These are phyloP conservation scores for Calophaca sinica DNA, from an alignment of 306 rosid species.

Conservation along the genomic window DNA sequence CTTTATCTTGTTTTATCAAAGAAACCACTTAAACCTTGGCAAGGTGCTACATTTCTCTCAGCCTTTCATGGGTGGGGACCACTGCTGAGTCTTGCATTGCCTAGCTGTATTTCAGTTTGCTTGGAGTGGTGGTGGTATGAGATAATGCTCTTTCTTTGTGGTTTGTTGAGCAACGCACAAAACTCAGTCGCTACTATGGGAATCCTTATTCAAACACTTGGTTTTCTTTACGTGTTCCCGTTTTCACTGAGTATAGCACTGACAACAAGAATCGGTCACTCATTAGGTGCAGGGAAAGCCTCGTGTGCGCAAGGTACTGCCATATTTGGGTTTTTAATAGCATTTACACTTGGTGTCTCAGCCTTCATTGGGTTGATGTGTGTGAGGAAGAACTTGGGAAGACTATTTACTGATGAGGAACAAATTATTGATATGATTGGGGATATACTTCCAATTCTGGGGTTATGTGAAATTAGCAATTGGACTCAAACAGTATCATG, in stretches of 20 bases:
- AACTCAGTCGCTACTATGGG: constrained; percentile 91
- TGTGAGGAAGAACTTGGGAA: constrained; percentile 66
- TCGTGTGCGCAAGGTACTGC: constrained; percentile 64
- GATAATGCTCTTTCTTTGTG: constrained; percentile 86
- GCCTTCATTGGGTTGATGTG: constrained; percentile 57
- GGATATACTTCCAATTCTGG: constrained; percentile 69
- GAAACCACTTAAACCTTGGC: constrained; percentile 85
- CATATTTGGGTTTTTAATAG: constrained; percentile 63
- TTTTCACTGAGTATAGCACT: constrained; percentile 65
- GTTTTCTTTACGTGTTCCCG: constrained; percentile 77
- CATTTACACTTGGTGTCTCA: constrained; percentile 51
- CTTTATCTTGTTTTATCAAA: constrained; percentile 63
- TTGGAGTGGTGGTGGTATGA: constrained; percentile 99
- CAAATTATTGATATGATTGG: constrained; percentile 70
- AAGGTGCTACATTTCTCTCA: constrained; percentile 56
- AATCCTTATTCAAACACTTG: constrained; percentile 85
- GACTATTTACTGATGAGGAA: constrained; percentile 70
- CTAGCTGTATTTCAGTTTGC: constrained; percentile 80
- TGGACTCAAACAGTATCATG: constrained; percentile 87
- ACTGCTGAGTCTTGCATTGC: constrained; percentile 69
- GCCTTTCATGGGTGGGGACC: constrained; percentile 74
- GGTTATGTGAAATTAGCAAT: constrained; percentile 78
- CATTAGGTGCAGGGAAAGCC: constrained; percentile 81
- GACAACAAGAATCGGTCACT: constrained; percentile 79
- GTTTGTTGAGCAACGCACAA: constrained; percentile 73